Conservation (phyloP, 805 yeast genomes). For the Saturnispora serradocipensis region DNA sequence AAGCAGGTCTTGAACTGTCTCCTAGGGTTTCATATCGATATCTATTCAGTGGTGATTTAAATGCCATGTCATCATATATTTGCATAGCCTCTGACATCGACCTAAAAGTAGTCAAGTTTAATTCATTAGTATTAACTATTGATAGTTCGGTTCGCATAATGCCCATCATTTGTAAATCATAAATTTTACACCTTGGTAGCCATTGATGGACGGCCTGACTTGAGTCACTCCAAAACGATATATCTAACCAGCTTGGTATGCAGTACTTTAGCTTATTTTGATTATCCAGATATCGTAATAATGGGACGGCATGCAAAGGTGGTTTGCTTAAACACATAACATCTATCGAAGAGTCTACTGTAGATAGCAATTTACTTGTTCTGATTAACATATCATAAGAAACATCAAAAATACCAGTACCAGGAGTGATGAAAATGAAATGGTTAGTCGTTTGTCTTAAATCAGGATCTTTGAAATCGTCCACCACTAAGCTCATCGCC, state of each 20-base stretch:
- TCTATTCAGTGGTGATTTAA: conserved; percentile 20
- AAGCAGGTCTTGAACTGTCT: not conserved
- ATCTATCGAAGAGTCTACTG: conserved; percentile 81
- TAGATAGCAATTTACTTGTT: conserved; percentile 66
- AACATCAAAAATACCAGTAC: conserved; percentile 89
- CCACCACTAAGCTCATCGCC: conserved; percentile 67
- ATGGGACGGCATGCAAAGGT: conserved; percentile 86
- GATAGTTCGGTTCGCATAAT: conserved; percentile 84
- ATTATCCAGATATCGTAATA: conserved; percentile 60
- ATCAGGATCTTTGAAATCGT: conserved; percentile 77
- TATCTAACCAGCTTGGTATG: conserved; percentile 93
- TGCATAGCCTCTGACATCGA: conserved; percentile 56
- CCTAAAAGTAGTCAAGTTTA: conserved; percentile 29
- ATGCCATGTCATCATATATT: conserved; percentile 53
- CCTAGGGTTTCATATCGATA: not conserved
- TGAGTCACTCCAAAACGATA: conserved; percentile 75
- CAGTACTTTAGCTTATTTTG: conserved; percentile 51
- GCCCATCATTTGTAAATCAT: conserved; percentile 97
- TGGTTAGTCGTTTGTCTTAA: conserved; percentile 87
- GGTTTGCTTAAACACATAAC: conserved; percentile 82
- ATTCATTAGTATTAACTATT: conserved; percentile 54
- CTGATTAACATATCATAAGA: conserved; percentile 66
- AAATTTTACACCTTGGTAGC: conserved; percentile 92
- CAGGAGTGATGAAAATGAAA: conserved; percentile 79
- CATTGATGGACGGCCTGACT: conserved; percentile 47